A percentile compares a stretch with the other conserved stretches of the same genome.
phyloP scores from a whole-genome alignment of 805 yeast genomes.

The Saturnispora serradocipensis region DNA sequence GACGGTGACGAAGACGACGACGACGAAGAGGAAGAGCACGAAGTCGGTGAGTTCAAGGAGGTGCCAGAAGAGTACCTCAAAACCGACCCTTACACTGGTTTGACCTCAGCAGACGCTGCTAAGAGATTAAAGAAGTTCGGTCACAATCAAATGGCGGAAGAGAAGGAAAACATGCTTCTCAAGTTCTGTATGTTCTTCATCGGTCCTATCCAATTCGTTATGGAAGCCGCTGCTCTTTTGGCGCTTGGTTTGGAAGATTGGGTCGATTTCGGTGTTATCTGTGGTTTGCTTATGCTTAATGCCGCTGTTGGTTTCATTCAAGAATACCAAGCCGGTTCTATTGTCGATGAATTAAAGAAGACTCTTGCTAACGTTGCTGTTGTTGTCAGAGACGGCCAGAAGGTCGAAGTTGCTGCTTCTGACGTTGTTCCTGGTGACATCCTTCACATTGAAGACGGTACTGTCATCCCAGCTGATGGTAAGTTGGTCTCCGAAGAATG shows the following conservation, averaged over 20 bases:
- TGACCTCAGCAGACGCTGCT: slow-evolving; percentile 64
- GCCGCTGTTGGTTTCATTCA: slow-evolving; percentile 94
- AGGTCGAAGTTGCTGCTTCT: too few relatives aligned
- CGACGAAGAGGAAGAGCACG: slow-evolving; percentile 37
- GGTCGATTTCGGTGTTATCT: slow-evolving; percentile 98
- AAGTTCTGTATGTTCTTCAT: slow-evolving; percentile 82
- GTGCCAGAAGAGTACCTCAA: slow-evolving; percentile 81
- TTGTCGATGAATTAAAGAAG: slow-evolving; percentile 93
- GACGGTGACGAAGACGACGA: slow-evolving; percentile 44
- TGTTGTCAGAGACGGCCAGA: too few relatives aligned
- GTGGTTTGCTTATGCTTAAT: slow-evolving; percentile 76
- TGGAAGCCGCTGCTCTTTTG: slow-evolving; percentile 93
- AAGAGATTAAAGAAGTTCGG: slow-evolving; percentile 87
- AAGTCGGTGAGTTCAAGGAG: slow-evolving; percentile 55
- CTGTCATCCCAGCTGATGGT: too few relatives aligned
- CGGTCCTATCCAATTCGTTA: slow-evolving; percentile 94
- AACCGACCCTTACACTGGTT: slow-evolving; percentile 73
- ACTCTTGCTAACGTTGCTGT: slow-evolving; percentile 87
- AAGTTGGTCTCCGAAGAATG: too few relatives aligned
- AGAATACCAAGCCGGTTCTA: slow-evolving; percentile 97
- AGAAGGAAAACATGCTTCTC: slow-evolving; percentile 65
- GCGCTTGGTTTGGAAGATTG: slow-evolving; percentile 97
- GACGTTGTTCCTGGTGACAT: too few relatives aligned
- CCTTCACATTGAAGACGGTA: too few relatives aligned
- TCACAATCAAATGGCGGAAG: slow-evolving; percentile 85